Evolutionary conservation across 352 stramenopile species (phyloP), one percentile per base, ranked within the genome.

Genomic region (Globisporangium cystogenes): DNA sequence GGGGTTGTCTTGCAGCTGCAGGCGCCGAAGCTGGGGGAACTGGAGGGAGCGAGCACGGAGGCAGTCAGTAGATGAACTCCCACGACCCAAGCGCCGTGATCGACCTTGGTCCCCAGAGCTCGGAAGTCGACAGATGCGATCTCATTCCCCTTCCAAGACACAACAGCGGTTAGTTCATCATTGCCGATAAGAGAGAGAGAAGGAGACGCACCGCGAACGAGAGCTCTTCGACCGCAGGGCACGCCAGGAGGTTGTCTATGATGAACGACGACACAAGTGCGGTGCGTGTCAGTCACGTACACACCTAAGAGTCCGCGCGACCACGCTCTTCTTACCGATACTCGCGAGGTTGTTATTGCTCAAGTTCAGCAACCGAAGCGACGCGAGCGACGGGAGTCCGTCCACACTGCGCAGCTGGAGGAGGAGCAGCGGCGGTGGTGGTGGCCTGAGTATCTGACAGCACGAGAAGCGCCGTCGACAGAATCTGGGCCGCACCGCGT

Each of bases 141-240:
- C 15, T 68, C 55, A 27, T 90, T 90, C 11, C 62, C 62, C 79
- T 90, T 45, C 16, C 14, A 0, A 20, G 26, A 39, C 12, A n/a
- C 12, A 39, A 2, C 3, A 1, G 12, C 14, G 33, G 33, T 39
- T 16, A 39, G 33, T 39, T 39, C 14, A 12, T 6, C 14, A 12
- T 18, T 2, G 5, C 1, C 11, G 33, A 18, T 10, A 16, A 39
- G 11, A 7, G 33, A 6, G 12, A 3, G 18, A 39, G 33, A 7
- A 16, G 33, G 5, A 4, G 33, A 2, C 55, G 8, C 57, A 90
- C 80, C 36, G 64, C 59, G 4, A 90, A 14, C 18, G 63, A 40
- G 43, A 90, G 65, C 39, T 88, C 73, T 63, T 88, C 80, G 0
- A 88, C 55, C 1, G 61, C 53, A 1, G 72, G 74, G 12, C 80